Evolutionary conservation across 2,329 filamentous ascomycete species (phyloP).

Genomic region (Aureobasidium sp.): DNA sequence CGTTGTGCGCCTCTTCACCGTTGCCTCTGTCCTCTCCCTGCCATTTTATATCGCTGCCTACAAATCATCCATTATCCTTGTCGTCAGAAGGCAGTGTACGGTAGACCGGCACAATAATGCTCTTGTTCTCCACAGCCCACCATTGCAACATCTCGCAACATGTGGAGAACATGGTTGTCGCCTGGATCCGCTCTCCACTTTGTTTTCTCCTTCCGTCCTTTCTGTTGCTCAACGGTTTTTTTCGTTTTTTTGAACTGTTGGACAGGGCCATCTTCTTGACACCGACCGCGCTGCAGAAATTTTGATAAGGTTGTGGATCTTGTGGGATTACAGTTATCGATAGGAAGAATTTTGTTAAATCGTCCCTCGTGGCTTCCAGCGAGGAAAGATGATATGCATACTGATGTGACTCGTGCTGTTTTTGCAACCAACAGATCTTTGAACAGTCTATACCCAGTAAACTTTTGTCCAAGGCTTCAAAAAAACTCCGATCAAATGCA

Average conservation of each 20-base stretch:
- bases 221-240: not conserved
- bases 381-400: too few species aligned
- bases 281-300: not conserved
- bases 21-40: not conserved
- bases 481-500: constrained; percentile 6
- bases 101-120: not conserved
- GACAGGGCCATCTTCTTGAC: not conserved
- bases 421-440: not conserved
- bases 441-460: constrained; percentile 4
- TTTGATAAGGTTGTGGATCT: too few species aligned
- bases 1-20: not conserved
- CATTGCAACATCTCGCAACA: not conserved
- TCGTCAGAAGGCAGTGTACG: too few species aligned
- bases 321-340: constrained; percentile 3
- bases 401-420: too few species aligned
- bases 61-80: too few species aligned
- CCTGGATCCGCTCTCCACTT: constrained; percentile 12
- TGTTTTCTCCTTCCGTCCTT: not conserved
- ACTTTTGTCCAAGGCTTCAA: not conserved
- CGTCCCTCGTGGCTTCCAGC: too few species aligned
- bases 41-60: not conserved
- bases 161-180: not conserved
- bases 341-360: too few species aligned
- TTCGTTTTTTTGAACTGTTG: not conserved
- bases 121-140: not conserved